Evolutionary conservation across 2,329 filamentous ascomycete species (phyloP).

Genomic region (Colletotrichum magnum): DNA sequence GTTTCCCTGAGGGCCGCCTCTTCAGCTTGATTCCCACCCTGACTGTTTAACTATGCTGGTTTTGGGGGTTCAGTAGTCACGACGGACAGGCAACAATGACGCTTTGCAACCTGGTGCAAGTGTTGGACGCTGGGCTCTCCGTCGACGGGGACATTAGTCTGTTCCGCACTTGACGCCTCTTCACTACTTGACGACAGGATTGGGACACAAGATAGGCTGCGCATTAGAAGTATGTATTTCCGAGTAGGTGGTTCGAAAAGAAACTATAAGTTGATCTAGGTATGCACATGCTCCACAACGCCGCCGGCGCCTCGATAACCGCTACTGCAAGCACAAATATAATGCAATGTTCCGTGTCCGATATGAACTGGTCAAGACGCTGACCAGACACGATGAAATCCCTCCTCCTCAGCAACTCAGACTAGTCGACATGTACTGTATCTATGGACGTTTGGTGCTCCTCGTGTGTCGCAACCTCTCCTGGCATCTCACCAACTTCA

Average conservation of each 20-base stretch:
- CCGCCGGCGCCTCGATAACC: conserved; percentile 18
- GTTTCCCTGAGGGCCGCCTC: too few relatives aligned
- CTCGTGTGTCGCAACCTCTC: conserved; percentile 10
- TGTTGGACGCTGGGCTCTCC: too few relatives aligned
- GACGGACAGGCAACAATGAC: too few relatives aligned
- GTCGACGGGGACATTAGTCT: too few relatives aligned
- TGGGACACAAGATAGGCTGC: neutral
- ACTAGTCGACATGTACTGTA: conserved; percentile 14
- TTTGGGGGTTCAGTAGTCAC: too few relatives aligned
- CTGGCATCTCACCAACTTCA: neutral
- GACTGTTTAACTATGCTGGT: too few relatives aligned
- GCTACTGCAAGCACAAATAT: conserved; percentile 7
- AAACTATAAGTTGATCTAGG: conserved; percentile 24
- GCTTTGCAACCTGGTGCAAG: too few relatives aligned
- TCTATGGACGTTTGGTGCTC: conserved; percentile 16
- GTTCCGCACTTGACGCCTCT: too few relatives aligned
- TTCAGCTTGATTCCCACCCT: too few relatives aligned
- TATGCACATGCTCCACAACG: conserved; percentile 27
- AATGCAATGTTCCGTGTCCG: conserved; percentile 12
- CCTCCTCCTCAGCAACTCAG: conserved; percentile 11
- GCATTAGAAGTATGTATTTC: conserved; percentile 4
- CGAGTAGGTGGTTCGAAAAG: neutral
- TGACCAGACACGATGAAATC: neutral
- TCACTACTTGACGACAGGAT: too few relatives aligned
- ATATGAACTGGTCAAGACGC: neutral